phyloP scores from a whole-genome alignment of 768 basidiomycete species.

The Tricholoma flavovirens region DNA sequence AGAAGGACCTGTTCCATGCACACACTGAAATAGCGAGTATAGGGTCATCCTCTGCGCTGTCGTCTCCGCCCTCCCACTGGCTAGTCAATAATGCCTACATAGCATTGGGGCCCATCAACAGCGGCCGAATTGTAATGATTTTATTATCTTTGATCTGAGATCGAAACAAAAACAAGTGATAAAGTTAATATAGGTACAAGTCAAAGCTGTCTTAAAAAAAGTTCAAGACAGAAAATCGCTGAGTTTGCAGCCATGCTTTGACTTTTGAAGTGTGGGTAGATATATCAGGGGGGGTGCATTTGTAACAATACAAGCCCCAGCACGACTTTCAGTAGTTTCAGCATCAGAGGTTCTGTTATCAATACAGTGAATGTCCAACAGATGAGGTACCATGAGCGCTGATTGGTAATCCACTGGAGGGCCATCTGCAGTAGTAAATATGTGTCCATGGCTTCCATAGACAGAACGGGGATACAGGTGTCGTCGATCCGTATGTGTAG shows the following conservation, averaged over 20 bases:
- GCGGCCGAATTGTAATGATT: too few species aligned
- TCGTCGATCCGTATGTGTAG: not conserved
- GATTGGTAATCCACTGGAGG: slow-evolving; percentile 10
- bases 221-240: not conserved
- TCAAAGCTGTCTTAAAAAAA: not conserved
- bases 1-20: too few species aligned
- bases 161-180: too few species aligned
- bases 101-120: too few species aligned
- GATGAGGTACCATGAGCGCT: not conserved
- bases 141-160: too few species aligned
- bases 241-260: not conserved
- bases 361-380: not conserved
- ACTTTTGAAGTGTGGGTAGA: not conserved
- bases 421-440: slow-evolving; percentile 5
- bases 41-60: too few species aligned
- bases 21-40: too few species aligned
- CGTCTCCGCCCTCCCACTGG: too few species aligned
- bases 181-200: too few species aligned
- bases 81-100: too few species aligned
- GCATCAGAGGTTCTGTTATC: slow-evolving; percentile 1
- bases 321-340: not conserved
- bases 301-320: not conserved
- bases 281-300: not conserved
- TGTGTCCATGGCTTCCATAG: slow-evolving; percentile 10
- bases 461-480: not conserved